Base-by-base conservation (phyloP, 1,284 basidiomycete species). In the Prillingera fragicola region DNA sequence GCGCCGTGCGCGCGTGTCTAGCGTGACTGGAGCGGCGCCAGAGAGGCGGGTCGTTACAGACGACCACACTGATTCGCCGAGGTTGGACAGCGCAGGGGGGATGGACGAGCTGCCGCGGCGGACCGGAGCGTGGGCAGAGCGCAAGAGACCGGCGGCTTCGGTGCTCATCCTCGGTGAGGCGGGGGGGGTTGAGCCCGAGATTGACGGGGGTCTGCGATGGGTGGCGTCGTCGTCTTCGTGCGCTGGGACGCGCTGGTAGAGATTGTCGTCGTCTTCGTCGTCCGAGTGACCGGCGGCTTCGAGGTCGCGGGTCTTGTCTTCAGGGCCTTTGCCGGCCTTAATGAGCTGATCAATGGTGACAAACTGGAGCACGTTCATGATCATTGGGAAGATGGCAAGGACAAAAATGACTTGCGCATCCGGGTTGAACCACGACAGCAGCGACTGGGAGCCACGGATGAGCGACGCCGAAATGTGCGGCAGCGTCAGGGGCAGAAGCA, bases 301-400 rank as follows among this genome's bases (percentile, higher is more conserved):
- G 14, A 38, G 31, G 4, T 18, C 15, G 4, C 15, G 15, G n/a
- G 34, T 28, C 35, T 43, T 42, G 6, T 10, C 14, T 21, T 52
- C 50, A 23, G 36, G 29, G 26, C 33, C 33, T 38, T 52, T 52
- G 29, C 61, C 56, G 22, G 54, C 61, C 48, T 72, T 73, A 60
- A 72, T 68, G 36, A 72, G 44, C 36, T 67, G 65, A 47, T 74
- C 72, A 26, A 74, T 67, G 19, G 73, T 48, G 28, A 69, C 69
- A 57, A 73, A 72, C 65, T 94, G 89, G 15, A 90, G 56, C 37
- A 91, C 74, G 67, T 91, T 96, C 90, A 95, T 95, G 46, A 84
- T 75, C 50, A 92, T 83, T 1, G 92, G 92, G 72, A 95, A 92
- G 37, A 96, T 66, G 43, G 89, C 87, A 87, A 96, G 94, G 26